phyloP scores from a whole-genome alignment of 148 eudicot genomes.

The Fallopia convolvulus region DNA sequence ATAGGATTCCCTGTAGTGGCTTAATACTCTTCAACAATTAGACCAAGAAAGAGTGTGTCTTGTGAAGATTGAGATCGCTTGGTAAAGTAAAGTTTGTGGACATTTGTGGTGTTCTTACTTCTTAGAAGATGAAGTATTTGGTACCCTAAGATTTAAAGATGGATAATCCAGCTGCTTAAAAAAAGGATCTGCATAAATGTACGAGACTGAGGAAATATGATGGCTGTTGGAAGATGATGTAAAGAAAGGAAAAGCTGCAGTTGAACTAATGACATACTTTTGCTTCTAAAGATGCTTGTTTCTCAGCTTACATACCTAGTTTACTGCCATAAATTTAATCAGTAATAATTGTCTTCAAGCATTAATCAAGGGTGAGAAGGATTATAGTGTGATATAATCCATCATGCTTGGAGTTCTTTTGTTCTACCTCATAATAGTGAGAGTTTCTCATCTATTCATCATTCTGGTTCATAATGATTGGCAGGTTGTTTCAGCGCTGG shows the following conservation, averaged over 20 bases:
- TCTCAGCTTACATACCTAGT: background rate
- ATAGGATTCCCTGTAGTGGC: background rate
- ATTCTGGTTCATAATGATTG: conserved; percentile 9
- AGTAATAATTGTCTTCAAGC: background rate
- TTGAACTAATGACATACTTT: background rate
- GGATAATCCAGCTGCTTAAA: background rate
- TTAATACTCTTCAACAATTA: background rate
- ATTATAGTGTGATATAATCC: background rate
- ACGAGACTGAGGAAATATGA: background rate
- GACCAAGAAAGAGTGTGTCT: background rate
- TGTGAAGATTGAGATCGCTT: background rate
- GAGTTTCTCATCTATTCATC: background rate
- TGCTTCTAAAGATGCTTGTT: background rate
- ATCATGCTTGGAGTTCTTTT: background rate
- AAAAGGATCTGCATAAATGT: background rate
- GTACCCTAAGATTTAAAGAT: background rate
- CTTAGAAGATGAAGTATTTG: background rate
- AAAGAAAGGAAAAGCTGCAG: background rate
- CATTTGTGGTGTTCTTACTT: background rate
- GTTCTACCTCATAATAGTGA: background rate
- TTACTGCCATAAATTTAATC: background rate
- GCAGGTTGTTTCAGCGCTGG: conserved; percentile 93
- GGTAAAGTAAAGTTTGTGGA: background rate
- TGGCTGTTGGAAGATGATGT: background rate
- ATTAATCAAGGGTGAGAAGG: background rate